Base-by-base conservation (phyloP, 768 basidiomycete species). In the Lentinula aciculospora region DNA sequence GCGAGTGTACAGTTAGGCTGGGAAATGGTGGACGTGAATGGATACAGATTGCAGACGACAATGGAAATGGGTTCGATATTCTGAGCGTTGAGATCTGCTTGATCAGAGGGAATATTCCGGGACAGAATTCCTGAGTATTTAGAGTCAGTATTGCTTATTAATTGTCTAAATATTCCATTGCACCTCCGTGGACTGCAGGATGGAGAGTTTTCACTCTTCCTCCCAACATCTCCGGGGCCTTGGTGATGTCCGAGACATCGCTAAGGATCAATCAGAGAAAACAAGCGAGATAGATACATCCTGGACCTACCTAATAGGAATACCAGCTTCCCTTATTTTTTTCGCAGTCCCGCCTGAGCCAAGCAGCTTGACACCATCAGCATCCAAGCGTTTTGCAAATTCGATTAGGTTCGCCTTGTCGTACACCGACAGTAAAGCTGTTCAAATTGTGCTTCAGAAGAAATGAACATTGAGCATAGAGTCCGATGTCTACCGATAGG, bases 21-120 rank as follows among this genome's bases (percentile, higher is more conserved):
- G 0, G 95, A 82, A 69, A 96, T 91, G 48, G 95, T 97, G 21
- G 86, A 83, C 31, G 90, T 84, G 76, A 99, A 99, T 0, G 97
- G 97, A 77, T 99, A 98, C 53, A 99, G 85, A 71, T 99, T 99
- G 85, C 97, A 99, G 60, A 97, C 94, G 58, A 99, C 96, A 76
- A 99, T 89, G 57, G 89, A 86, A 74, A 98, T 98, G 61, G 92
- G 91, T 5, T 90, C 83, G 72, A 99, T 98, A 58, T 77, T 78
- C 67, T 96, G 94, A 6, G 85, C 77, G 28, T 81, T 74, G 53
- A 98, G 82, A 70, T 99, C 97, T 55, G 81, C 77, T 62, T 94
- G 82, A 73, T 99, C 97, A 9, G 93, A 93, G 3, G 89, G 84
- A 62, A 94, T 96, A 53, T 87, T 81, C 19, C 97, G 88, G 4